These are phyloP conservation scores for Opeltia flavorubescens DNA, from an alignment of 495 filamentous ascomycete genomes.

Conservation along the genomic window DNA sequence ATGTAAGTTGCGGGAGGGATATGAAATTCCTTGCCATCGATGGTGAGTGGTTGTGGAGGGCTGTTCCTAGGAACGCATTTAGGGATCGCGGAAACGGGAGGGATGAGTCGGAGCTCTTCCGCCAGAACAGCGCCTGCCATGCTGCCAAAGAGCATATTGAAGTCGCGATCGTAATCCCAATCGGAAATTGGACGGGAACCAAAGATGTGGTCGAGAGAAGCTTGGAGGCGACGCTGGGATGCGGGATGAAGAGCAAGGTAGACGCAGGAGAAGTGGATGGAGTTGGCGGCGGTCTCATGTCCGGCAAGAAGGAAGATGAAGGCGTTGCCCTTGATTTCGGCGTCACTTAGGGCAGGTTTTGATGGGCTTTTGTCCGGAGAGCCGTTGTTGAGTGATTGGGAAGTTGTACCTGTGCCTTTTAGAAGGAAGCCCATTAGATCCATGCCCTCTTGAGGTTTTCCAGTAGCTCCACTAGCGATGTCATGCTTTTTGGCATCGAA, in stretches of 20 bases:
- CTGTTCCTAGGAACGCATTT: constrained; percentile 32
- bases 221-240: constrained; percentile 44
- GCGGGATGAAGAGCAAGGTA: constrained; percentile 44
- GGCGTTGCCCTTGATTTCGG: constrained; percentile 54
- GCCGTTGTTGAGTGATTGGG: constrained; percentile 10
- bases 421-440: constrained; percentile 51
- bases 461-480: constrained; percentile 25
- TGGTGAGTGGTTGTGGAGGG: constrained; percentile 34
- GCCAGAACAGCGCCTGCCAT: constrained; percentile 55
- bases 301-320: constrained; percentile 61
- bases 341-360: constrained; percentile 29
- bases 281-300: constrained; percentile 60
- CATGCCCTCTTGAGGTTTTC: constrained; percentile 35
- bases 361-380: constrained; percentile 5
- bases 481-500: constrained; percentile 37
- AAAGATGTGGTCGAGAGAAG: constrained; percentile 44
- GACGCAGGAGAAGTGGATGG: constrained; percentile 45
- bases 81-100: constrained; percentile 46
- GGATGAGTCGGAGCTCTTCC: constrained; percentile 50
- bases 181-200: constrained; percentile 31
- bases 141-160: constrained; percentile 41
- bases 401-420: constrained; percentile 23
- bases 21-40: constrained; percentile 33
- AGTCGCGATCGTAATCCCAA: constrained; percentile 48
- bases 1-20: constrained; percentile 36